Evolutionary conservation across 2,329 filamentous ascomycete genomes (phyloP), one percentile per base, ranked within the genome.

Genomic region (Trichoderma harzianum): DNA sequence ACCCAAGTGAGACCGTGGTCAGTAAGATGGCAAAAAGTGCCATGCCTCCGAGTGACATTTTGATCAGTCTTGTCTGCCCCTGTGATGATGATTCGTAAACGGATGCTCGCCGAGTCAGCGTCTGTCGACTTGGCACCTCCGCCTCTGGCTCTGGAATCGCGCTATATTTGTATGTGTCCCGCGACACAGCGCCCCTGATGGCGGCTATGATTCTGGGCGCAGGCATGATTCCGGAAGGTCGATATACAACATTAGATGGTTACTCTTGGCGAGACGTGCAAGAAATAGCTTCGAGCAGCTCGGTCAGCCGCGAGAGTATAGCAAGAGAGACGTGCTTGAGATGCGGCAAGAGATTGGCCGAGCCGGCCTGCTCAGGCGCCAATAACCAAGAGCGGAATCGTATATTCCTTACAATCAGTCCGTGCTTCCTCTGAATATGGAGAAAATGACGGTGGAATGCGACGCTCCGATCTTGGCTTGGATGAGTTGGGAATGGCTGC

Each of bases 161-260:
- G 67, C 75, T 78, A 72, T 81, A 81, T 69, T 74, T 76, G 74
- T 80, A 76, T 34, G 72, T 73, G 4, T 75, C 71, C 7, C 74
- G 70, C 47, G 73, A 68, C 64, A 77, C 57, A 11, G 74, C 30
- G 26, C 66, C 73, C 43, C 66, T 74, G 60, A 78, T 70, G 34
- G 76, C 75, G 32, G 68, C 72, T 39, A 73, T 74, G 63, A 73
- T 63, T 64, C 69, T 72, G 62, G 65, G 72, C 10, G 24, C 26
- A 14, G 68, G 55, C 66, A 67, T 70, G 67, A 10, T 53, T 58
- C 11, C 24, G 61, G 16, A 28, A 18, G 18, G 32, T 43, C 21
- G 18, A 47, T 51, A 2, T n/a, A 28, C 10, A 11, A 14, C 30
- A 32, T 43, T 8, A 28, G 30, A 53, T 11, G 30, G 7, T 8